Conservation (phyloP, 129 eudicot species). For the Chrysanthemum seticuspe region DNA sequence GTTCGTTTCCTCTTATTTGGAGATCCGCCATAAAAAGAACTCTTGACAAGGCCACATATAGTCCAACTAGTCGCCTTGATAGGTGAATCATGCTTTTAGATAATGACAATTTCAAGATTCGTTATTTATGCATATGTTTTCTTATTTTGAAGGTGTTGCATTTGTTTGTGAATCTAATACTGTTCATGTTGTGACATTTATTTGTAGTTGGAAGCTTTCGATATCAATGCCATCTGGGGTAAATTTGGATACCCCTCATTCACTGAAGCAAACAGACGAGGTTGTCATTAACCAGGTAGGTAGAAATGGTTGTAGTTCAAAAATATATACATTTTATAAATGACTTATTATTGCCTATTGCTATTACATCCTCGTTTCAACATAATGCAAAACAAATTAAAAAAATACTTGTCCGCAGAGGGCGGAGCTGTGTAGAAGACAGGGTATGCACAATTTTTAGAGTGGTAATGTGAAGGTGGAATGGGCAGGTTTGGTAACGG, state of each 20-base stretch:
- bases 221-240: constrained; percentile 80
- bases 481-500: too few relatives aligned
- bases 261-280: constrained; percentile 65
- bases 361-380: too few relatives aligned
- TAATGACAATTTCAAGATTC: background rate
- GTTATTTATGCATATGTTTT: background rate
- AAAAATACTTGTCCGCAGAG: too few relatives aligned
- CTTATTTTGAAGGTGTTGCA: background rate
- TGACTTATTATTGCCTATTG: too few relatives aligned
- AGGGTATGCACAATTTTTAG: too few relatives aligned
- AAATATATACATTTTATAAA: background rate
- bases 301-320: background rate
- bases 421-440: too few relatives aligned
- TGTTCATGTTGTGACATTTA: constrained; percentile 7
- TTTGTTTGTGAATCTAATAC: background rate
- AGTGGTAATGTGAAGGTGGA: too few relatives aligned
- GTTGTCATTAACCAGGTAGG: constrained; percentile 68
- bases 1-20: constrained; percentile 96
- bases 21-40: constrained; percentile 78
- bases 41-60: constrained; percentile 61
- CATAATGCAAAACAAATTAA: too few relatives aligned
- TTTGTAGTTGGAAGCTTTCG: constrained; percentile 75
- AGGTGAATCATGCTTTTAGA: constrained; percentile 45
- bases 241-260: constrained; percentile 66
- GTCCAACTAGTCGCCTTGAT: constrained; percentile 60